Evolutionary conservation across 371 early-diverging fungal genomes (phyloP), one percentile per base, ranked within the genome.

Genomic region (Mucor plumbeus): DNA sequence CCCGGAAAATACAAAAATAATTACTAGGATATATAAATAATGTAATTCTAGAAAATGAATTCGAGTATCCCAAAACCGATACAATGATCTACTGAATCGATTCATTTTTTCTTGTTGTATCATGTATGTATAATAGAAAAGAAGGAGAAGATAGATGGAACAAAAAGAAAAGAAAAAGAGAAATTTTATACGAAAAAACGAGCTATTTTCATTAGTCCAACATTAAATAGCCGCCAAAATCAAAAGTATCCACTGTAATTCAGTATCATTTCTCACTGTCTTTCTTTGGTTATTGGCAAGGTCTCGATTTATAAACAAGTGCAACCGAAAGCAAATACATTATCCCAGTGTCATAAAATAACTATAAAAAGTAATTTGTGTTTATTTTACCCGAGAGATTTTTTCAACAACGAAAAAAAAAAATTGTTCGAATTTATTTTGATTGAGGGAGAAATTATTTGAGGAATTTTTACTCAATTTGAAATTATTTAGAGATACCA

Each of bases 1-100:
- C 3, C 74, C 79, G n/a, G 77, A 72, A 31, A 70, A 35, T 5
- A 79, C 39, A 56, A 81, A 79, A 33, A 41, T 60, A 2, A 79
- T 7, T 0, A 53, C 8, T 7, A 64, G 41, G 48, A 77, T 69
- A 50, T 77, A 79, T 2, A 68, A 33, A 59, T 77, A 79, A 67
- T 81, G 82, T 0, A 79, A 43, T 21, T 79, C 67, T 31, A 81
- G 67, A 40, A 75, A 81, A 60, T 77, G 74, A 19, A 76, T 66
- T 19, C 62, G 60, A 19, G 58, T 67, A 41, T 73, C 60, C 79
- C 76, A 78, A 33, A 71, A 64, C 19, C 58, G 53, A 56, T 50
- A 8, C 26, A 71, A n/a, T 33, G 53, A 35, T 50, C 54, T 39
- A 7, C 41, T 31, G 34, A 68, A 50, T 55, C 47, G 54, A 47